These are phyloP conservation scores for Haplosporangium sp. DNA, from an alignment of 371 early-diverging fungal genomes.

Conservation along the genomic window DNA sequence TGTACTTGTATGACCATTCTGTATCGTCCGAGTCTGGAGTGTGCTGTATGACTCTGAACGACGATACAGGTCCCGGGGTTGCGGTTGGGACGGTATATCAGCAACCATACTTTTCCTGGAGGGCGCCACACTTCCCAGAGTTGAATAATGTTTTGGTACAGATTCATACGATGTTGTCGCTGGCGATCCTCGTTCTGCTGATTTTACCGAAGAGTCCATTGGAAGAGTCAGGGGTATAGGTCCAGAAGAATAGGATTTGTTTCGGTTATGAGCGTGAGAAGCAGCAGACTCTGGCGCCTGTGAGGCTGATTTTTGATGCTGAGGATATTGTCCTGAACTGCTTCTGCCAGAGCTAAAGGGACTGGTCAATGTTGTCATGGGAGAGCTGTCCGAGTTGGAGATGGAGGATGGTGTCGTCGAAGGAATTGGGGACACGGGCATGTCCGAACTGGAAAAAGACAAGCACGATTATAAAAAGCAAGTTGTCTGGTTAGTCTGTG, in stretches of 20 bases:
- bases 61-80: constrained; percentile 33
- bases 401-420: constrained; percentile 48
- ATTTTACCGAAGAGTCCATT: constrained; percentile 21
- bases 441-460: constrained; percentile 24
- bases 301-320: constrained; percentile 23
- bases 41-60: constrained; percentile 45
- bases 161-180: constrained; percentile 10
- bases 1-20: constrained; percentile 2
- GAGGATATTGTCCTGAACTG: constrained; percentile 39
- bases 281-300: constrained; percentile 43
- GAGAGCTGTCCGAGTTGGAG: constrained; percentile 45
- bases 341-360: constrained; percentile 47
- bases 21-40: constrained; percentile 18
- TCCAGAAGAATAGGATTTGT: constrained; percentile 49
- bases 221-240: constrained; percentile 43
- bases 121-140: constrained; percentile 11
- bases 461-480: background rate
- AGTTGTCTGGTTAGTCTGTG: constrained; percentile 1
- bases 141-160: constrained; percentile 26
- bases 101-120: constrained; percentile 18
- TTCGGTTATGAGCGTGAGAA: constrained; percentile 27
- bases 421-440: constrained; percentile 48
- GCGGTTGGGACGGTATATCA: background rate
- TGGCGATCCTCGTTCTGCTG: constrained; percentile 15
- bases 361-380: constrained; percentile 42